These are phyloP conservation scores for Candolleomyces aberdarensis DNA, from an alignment of 768 basidiomycete genomes.

Conservation along the genomic window DNA sequence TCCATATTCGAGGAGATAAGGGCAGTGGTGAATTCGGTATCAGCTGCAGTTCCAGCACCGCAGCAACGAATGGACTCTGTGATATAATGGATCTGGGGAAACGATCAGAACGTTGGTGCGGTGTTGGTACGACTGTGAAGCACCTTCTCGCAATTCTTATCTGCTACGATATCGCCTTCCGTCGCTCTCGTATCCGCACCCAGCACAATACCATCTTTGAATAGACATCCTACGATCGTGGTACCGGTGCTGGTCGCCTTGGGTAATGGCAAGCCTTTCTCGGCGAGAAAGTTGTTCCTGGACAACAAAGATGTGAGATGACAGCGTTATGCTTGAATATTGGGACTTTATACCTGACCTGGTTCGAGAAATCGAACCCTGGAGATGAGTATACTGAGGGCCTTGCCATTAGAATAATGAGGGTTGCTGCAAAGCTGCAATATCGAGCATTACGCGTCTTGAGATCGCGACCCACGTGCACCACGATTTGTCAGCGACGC, in stretches of 20 bases:
- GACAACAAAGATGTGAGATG: background rate
- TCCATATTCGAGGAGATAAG: conserved; percentile 96
- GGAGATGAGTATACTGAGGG: conserved; percentile 46
- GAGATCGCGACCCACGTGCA: background rate
- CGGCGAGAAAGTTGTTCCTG: conserved; percentile 71
- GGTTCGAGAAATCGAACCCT: conserved; percentile 81
- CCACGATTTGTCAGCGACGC: background rate
- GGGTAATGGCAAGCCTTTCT: conserved; percentile 70
- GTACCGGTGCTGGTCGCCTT: conserved; percentile 93
- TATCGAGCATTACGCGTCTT: conserved; percentile 1
- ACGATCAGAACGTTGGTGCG: background rate
- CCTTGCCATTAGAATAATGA: conserved; percentile 35
- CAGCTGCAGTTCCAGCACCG: conserved; percentile 98
- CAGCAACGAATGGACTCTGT: conserved; percentile 95
- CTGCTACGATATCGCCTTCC: conserved; percentile 89
- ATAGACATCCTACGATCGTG: conserved; percentile 96
- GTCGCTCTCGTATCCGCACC: conserved; percentile 98
- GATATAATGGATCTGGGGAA: conserved; percentile 88
- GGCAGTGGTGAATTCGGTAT: conserved; percentile 93
- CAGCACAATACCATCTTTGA: conserved; percentile 87
- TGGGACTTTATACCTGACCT: conserved; percentile 46
- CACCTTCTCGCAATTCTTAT: conserved; percentile 99
- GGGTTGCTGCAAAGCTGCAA: background rate
- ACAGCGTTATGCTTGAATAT: background rate
- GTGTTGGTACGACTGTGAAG: background rate